Evolutionary conservation across 345 rosid species (phyloP).

Genomic region (Populus davidiana): DNA sequence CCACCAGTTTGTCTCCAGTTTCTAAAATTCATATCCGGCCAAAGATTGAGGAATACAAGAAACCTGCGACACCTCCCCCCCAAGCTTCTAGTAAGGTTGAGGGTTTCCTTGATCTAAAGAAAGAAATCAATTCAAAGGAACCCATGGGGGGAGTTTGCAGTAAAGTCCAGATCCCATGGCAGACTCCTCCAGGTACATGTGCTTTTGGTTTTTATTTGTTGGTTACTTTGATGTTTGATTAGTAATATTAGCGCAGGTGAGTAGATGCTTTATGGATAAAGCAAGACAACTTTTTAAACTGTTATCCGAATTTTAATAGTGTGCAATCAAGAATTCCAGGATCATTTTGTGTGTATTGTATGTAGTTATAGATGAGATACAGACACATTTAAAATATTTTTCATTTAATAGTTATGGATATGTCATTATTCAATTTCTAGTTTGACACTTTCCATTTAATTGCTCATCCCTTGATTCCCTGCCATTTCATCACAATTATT

Average conservation of each 20-base stretch:
- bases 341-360: not conserved
- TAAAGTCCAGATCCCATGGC: conserved; percentile 65
- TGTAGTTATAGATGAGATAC: not conserved
- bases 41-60: conserved; percentile 46
- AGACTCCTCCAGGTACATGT: conserved; percentile 73
- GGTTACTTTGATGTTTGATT: conserved; percentile 14
- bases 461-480: not conserved
- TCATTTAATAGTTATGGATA: not conserved
- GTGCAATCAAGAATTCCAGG: not conserved
- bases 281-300: conserved; percentile 2
- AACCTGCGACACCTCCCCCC: conserved; percentile 20
- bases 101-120: conserved; percentile 26
- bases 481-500: not conserved
- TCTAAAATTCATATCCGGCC: conserved; percentile 32
- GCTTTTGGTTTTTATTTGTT: conserved; percentile 23
- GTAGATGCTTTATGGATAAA: conserved; percentile 8
- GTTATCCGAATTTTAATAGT: not conserved
- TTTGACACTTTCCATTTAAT: not conserved
- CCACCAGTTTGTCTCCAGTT: conserved; percentile 23
- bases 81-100: conserved; percentile 22
- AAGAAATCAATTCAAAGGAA: conserved; percentile 42
- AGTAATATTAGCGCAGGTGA: conserved; percentile 9
- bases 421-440: not conserved
- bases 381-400: not conserved
- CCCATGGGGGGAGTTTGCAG: conserved; percentile 42